Percentiles rank a stretch among this genome's conserved stretches.
Conservation (phyloP, 1,284 basidiomycete genomes). For the Apiotrichum domesticum region DNA sequence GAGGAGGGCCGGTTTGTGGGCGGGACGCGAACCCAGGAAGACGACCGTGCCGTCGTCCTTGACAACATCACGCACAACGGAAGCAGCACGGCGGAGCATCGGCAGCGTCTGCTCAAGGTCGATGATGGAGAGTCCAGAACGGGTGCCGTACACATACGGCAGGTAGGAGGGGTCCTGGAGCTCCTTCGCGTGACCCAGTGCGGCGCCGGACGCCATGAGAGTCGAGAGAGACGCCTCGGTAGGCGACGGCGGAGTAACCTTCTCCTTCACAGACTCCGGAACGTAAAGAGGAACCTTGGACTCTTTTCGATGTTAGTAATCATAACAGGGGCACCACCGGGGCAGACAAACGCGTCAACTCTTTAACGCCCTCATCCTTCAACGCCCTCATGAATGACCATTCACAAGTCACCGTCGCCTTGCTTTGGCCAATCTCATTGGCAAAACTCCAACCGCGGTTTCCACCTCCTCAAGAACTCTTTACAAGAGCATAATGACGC, state of each 20-base stretch:
- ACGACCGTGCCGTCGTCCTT: conserved; percentile 77
- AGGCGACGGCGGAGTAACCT: conserved; percentile 11
- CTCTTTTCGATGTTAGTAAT: conserved; percentile 1
- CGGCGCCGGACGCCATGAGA: conserved; percentile 85
- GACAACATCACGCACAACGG: conserved; percentile 75
- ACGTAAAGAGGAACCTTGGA: conserved; percentile 23
- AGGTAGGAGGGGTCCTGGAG: conserved; percentile 81
- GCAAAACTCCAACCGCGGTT: no score
- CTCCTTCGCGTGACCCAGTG: conserved; percentile 80
- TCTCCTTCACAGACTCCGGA: conserved; percentile 8
- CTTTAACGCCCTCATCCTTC: no score
- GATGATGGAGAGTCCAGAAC: conserved; percentile 86
- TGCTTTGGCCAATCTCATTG: no score
- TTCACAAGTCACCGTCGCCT: no score
- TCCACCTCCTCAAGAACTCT: no score
- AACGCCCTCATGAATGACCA: no score
- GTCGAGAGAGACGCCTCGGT: conserved; percentile 62
- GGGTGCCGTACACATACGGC: conserved; percentile 87
- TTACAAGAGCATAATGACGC: no score
- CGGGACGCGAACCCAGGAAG: conserved; percentile 80
- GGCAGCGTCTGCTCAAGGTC: conserved; percentile 92
- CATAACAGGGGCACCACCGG: no score
- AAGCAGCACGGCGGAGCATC: conserved; percentile 80
- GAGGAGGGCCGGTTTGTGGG: conserved; percentile 67
- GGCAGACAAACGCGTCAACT: no score